Percentiles rank a stretch among this genome's conserved stretches.
Conservation (phyloP, 192 early-diverging fungal species). For the Dimargaris cristalligena region DNA sequence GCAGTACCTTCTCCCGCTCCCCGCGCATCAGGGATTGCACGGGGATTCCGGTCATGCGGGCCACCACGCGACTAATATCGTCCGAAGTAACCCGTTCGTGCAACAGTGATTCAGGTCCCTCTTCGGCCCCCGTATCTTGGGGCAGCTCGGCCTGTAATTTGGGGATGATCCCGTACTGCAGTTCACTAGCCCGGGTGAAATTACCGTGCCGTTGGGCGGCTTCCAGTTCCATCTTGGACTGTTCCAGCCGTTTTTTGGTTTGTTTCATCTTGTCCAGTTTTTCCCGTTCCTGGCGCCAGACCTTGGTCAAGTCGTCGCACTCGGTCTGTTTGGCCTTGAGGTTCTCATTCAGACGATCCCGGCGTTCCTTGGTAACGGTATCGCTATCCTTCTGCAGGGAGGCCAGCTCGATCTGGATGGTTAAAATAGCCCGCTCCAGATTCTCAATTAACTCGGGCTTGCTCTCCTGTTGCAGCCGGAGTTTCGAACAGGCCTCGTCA, state of each 20-base stretch:
- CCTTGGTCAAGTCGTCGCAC: slow-evolving; percentile 29
- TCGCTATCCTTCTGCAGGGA: slow-evolving; percentile 66
- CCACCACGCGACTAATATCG: slow-evolving; percentile 55
- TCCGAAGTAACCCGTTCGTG: slow-evolving; percentile 69
- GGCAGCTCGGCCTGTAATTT: slow-evolving; percentile 47
- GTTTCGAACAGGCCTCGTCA: slow-evolving; percentile 64
- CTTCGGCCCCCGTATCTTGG: slow-evolving; percentile 21
- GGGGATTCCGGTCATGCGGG: slow-evolving; percentile 65
- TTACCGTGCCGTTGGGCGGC: slow-evolving; percentile 53
- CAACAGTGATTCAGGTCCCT: slow-evolving; percentile 35
- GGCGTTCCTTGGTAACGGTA: slow-evolving; percentile 42
- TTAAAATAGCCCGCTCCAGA: slow-evolving; percentile 54
- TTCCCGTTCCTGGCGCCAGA: slow-evolving; percentile 53
- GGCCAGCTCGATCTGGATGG: slow-evolving; percentile 63
- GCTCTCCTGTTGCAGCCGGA: slow-evolving; percentile 60
- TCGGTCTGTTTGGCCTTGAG: slow-evolving; percentile 41
- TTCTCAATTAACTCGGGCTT: slow-evolving; percentile 62
- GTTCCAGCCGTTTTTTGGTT: slow-evolving; percentile 49
- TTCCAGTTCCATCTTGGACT: slow-evolving; percentile 59
- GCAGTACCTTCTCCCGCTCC: slow-evolving; percentile 49
- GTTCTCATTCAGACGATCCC: slow-evolving; percentile 36
- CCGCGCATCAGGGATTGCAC: slow-evolving; percentile 48
- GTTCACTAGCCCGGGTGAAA: slow-evolving; percentile 52
- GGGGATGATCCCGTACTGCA: slow-evolving; percentile 64
- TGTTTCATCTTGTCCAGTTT: slow-evolving; percentile 50